These are phyloP conservation scores for Sugiyamaella valdiviana DNA, from an alignment of 805 yeast genomes.

Conservation along the genomic window DNA sequence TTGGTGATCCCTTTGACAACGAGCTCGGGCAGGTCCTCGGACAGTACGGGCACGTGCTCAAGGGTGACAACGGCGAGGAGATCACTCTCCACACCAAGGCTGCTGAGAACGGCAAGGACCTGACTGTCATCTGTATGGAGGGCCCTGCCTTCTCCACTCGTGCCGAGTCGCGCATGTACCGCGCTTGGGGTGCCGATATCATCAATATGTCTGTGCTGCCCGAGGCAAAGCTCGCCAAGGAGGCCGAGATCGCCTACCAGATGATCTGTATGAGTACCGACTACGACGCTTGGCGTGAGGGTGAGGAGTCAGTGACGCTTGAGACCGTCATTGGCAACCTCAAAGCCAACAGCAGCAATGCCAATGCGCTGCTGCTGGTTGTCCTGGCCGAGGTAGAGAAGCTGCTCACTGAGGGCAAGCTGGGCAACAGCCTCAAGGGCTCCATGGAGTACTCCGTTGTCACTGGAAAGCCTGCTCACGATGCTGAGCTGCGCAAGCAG, in stretches of 20 bases:
- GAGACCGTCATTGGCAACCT: conserved; percentile 91
- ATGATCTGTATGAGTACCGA: conserved; percentile 99
- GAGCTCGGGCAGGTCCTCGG: conserved; percentile 61
- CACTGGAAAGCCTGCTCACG: conserved; percentile 68
- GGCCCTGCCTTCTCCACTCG: conserved; percentile 98
- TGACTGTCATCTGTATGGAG: conserved; percentile 93
- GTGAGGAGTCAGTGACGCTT: conserved; percentile 95
- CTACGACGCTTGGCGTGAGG: conserved; percentile 97
- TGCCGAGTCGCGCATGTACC: conserved; percentile 87
- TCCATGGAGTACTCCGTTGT: conserved; percentile 76
- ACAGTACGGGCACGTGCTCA: conserved; percentile 51
- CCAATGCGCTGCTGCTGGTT: conserved; percentile 66
- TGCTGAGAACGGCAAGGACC: conserved; percentile 59
- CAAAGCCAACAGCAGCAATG: conserved; percentile 80
- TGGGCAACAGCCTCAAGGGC: conserved; percentile 69
- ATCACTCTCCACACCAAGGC: conserved; percentile 59
- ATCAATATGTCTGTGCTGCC: conserved; percentile 97
- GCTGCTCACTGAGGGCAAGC: conserved; percentile 46
- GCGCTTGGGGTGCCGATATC: conserved; percentile 85
- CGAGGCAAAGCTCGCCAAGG: conserved; percentile 95
- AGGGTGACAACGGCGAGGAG: conserved; percentile 40
- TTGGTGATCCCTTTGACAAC: conserved; percentile 93
- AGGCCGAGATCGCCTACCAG: conserved; percentile 94
- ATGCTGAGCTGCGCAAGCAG: conserved; percentile 64
- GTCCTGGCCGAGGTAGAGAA: conserved; percentile 62